phyloP scores from a whole-genome alignment of 1,284 basidiomycete species.

The Ganoderma lucidum region DNA sequence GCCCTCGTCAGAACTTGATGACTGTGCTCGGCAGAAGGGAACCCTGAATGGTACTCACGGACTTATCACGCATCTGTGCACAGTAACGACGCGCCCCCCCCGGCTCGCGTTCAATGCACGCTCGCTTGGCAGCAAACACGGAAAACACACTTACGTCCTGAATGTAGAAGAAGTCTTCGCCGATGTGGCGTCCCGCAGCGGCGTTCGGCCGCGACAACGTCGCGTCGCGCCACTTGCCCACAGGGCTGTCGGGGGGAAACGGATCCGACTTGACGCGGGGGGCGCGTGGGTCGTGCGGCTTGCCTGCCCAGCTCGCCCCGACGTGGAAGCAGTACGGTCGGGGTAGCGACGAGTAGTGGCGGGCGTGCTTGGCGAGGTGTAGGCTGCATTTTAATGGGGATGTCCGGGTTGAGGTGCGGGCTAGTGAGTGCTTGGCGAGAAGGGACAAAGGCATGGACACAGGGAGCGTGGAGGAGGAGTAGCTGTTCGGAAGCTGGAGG shows the following conservation, averaged over 20 bases:
- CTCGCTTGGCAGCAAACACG: background rate
- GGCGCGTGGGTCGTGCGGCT: conserved; percentile 58
- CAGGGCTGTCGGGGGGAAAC: conserved; percentile 68
- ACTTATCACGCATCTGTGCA: conserved; percentile 14
- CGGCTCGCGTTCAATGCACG: background rate
- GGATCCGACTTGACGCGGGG: conserved; percentile 50
- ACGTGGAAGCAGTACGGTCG: conserved; percentile 48
- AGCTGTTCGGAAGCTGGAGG: background rate
- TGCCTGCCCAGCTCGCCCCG: conserved; percentile 82
- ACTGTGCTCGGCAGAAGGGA: background rate
- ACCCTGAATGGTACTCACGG: conserved; percentile 60
- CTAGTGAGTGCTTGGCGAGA: conserved; percentile 6
- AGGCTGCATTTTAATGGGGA: conserved; percentile 7
- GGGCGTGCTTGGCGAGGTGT: conserved; percentile 11
- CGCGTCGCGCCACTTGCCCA: conserved; percentile 78
- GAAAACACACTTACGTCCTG: conserved; percentile 62
- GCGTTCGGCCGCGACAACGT: conserved; percentile 59
- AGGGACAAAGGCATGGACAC: conserved; percentile 26
- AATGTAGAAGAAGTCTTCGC: conserved; percentile 85
- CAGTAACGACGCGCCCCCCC: background rate
- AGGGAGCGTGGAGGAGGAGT: background rate
- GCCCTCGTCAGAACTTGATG: background rate
- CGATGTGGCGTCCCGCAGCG: conserved; percentile 56
- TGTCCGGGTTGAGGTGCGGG: conserved; percentile 19
- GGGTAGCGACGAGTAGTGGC: conserved; percentile 31